Evolutionary conservation across 2,329 filamentous ascomycete species (phyloP).

Genomic region (Fusarium sororula): DNA sequence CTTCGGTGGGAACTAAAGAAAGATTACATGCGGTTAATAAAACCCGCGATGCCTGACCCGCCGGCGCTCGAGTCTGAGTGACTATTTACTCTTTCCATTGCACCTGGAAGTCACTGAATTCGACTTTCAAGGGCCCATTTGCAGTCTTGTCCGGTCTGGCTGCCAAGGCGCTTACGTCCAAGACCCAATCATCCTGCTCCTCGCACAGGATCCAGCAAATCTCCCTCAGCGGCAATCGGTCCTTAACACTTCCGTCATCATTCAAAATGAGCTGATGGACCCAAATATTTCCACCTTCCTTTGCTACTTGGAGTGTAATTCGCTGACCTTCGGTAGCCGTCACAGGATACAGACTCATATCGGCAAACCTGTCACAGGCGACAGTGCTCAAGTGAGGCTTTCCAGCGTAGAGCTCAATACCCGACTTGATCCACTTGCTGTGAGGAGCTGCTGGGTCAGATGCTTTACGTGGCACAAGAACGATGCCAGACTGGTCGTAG

Average conservation of each 20-base stretch:
- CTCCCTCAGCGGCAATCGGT: neutral
- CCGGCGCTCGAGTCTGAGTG: no score
- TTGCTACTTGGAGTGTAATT: neutral
- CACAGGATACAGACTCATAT: neutral
- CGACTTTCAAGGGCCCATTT: fast-evolving
- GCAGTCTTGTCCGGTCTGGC: neutral
- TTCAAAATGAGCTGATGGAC: neutral
- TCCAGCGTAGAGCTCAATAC: neutral
- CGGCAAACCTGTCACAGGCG: neutral
- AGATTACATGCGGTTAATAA: no score
- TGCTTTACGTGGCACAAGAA: neutral
- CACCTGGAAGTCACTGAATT: neutral
- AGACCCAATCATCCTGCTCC: neutral
- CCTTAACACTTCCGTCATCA: neutral
- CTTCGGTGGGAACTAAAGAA: neutral
- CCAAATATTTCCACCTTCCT: neutral
- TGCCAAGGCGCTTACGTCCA: neutral
- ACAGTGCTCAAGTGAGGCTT: neutral
- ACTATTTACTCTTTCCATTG: neutral
- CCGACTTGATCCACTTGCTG: neutral
- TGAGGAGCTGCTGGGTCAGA: neutral
- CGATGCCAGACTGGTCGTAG: neutral
- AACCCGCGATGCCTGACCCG: no score
- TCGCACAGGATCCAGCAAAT: neutral
- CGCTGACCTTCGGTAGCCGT: neutral